phyloP scores from a whole-genome alignment of 306 rosid species.

The Medicago ruthenica region DNA sequence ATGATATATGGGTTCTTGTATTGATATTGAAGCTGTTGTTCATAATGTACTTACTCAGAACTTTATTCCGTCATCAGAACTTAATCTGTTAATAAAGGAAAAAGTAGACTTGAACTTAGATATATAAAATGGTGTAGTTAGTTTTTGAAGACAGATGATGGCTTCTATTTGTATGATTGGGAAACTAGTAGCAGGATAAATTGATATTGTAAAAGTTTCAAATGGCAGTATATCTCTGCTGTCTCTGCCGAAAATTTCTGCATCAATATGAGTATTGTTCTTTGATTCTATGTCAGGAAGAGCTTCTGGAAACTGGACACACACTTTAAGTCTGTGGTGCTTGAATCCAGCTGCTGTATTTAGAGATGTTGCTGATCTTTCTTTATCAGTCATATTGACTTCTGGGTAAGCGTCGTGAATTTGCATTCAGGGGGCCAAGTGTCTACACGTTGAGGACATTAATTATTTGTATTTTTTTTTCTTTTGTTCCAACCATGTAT shows the following conservation, averaged over 20 bases:
- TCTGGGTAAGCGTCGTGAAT: slow-evolving; percentile 68
- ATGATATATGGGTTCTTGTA: slow-evolving; percentile 17
- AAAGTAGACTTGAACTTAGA: slow-evolving; percentile 18
- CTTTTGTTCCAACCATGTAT: slow-evolving; percentile 25
- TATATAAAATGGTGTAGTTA: slow-evolving; percentile 27
- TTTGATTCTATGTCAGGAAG: slow-evolving; percentile 64
- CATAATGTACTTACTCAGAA: slow-evolving; percentile 1
- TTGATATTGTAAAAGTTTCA: slow-evolving; percentile 23
- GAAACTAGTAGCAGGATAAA: slow-evolving; percentile 22
- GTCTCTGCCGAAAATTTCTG: slow-evolving; percentile 30
- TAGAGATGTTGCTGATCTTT: slow-evolving; percentile 84
- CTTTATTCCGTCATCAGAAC: slow-evolving; percentile 1
- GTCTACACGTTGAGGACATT: slow-evolving; percentile 17
- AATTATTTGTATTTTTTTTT: background rate
- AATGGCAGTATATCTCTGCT: slow-evolving; percentile 26
- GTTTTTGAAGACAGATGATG: slow-evolving; percentile 14
- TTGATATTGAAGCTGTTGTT: slow-evolving; percentile 13
- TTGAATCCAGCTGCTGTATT: slow-evolving; percentile 95
- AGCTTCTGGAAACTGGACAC: slow-evolving; percentile 72
- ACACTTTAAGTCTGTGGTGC: slow-evolving; percentile 92
- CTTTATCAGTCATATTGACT: slow-evolving; percentile 87
- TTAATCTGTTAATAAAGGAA: slow-evolving; percentile 5
- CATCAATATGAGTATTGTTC: slow-evolving; percentile 20
- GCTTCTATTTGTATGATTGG: slow-evolving; percentile 17
- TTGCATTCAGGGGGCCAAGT: slow-evolving; percentile 26